Evolutionary conservation across 768 basidiomycete species (phyloP).

Genomic region (Hebeloma cylindrosporum): DNA sequence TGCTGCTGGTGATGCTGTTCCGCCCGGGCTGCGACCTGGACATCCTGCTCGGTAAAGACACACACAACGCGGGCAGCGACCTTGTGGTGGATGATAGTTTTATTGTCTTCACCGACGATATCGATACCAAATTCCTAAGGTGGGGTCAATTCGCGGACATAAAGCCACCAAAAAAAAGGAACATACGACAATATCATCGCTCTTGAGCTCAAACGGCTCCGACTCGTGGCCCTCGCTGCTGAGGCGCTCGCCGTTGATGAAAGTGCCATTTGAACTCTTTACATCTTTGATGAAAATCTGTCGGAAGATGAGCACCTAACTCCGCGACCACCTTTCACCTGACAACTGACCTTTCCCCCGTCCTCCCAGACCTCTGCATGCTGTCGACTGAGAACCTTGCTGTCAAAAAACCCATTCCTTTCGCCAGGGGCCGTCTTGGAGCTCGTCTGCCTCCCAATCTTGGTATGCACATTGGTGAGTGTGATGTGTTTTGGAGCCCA

Average conservation of each 20-base stretch:
- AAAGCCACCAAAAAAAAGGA: constrained; percentile 10
- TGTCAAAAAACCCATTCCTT: constrained; percentile 96
- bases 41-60: constrained; percentile 85
- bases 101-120: constrained; percentile 98
- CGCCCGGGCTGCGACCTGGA: constrained; percentile 65
- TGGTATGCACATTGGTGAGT: constrained; percentile 69
- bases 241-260: constrained; percentile 94
- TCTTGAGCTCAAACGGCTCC: constrained; percentile 91
- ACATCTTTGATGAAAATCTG: constrained; percentile 99
- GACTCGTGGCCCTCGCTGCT: constrained; percentile 88
- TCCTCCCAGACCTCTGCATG: constrained; percentile 99
- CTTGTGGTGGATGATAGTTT: constrained; percentile 97
- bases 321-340: too few species aligned
- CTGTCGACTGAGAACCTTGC: constrained; percentile 88
- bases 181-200: constrained; percentile 92
- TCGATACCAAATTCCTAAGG: constrained; percentile 97
- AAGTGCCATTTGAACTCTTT: constrained; percentile 97
- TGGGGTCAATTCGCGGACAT: constrained; percentile 6
- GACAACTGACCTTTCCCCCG: constrained; percentile 66
- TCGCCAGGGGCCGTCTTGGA: constrained; percentile 92
- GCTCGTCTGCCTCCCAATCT: constrained; percentile 96
- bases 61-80: constrained; percentile 94
- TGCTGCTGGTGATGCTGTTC: constrained; percentile 63
- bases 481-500: constrained; percentile 94
- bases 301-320: constrained; percentile 10